Evolutionary conservation across 208 protist species (phyloP).

Genomic region (Crithidia bombi): DNA sequence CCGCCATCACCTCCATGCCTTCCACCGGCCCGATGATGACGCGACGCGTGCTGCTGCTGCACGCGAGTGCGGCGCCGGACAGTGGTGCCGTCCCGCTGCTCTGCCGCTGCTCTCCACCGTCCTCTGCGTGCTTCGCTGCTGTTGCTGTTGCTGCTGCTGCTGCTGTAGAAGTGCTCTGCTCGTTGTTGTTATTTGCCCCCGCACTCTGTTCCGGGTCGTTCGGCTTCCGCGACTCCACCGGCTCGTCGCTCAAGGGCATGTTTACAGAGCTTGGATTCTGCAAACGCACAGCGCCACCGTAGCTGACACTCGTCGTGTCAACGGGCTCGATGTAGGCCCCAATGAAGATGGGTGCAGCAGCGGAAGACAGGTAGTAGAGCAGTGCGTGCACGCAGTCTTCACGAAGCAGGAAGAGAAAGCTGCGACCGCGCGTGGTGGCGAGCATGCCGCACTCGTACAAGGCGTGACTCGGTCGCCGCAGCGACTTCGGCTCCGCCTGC

Average conservation of each 20-base stretch:
- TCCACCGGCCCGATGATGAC: slow-evolving; percentile 29
- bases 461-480: slow-evolving; percentile 36
- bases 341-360: slow-evolving; percentile 49
- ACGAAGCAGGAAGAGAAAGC: slow-evolving; percentile 43
- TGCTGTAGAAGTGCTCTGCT: too few species aligned
- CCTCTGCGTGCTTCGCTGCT: not conserved
- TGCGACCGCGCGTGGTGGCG: slow-evolving; percentile 43
- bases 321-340: slow-evolving; percentile 51
- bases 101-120: slow-evolving; percentile 10
- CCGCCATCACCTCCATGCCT: slow-evolving; percentile 32
- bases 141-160: not conserved
- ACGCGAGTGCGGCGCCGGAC: not conserved
- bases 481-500: slow-evolving; percentile 31
- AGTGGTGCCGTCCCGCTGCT: not conserved
- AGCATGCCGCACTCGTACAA: slow-evolving; percentile 52
- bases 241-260: slow-evolving; percentile 7
- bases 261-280: slow-evolving; percentile 12
- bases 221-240: too few species aligned
- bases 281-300: slow-evolving; percentile 52
- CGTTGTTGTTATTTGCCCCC: not conserved
- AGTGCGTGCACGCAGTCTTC: slow-evolving; percentile 44
- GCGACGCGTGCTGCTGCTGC: not conserved
- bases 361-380: slow-evolving; percentile 48
- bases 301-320: slow-evolving; percentile 49
- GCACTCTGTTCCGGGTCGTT: not conserved